Percentiles rank a stretch among this genome's conserved stretches.
phyloP scores from a whole-genome alignment of 108 stramenopile species.

The Craspedostauros australis region DNA sequence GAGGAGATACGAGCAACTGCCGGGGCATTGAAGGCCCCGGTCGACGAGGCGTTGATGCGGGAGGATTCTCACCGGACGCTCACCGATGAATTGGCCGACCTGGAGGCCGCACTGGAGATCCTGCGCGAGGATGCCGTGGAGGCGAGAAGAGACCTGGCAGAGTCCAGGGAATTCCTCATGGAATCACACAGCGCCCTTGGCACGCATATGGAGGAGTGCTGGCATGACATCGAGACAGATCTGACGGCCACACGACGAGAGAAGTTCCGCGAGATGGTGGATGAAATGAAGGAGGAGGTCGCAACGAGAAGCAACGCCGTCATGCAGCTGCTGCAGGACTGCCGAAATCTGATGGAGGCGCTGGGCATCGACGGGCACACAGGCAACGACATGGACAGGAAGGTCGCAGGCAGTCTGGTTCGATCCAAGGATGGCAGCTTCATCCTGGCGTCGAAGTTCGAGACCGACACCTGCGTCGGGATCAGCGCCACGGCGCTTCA shows the following conservation, averaged over 20 bases:
- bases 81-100: constrained; percentile 54
- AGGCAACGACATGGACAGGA: constrained; percentile 35
- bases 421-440: constrained; percentile 53
- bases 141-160: constrained; percentile 47
- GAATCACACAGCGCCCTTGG: constrained; percentile 63
- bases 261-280: constrained; percentile 53
- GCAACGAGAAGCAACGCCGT: constrained; percentile 54
- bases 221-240: constrained; percentile 59
- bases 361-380: constrained; percentile 55
- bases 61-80: constrained; percentile 32
- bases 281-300: constrained; percentile 65
- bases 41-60: constrained; percentile 39
- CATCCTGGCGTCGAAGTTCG: constrained; percentile 63
- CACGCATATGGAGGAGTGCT: constrained; percentile 37
- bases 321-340: constrained; percentile 64
- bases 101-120: constrained; percentile 51
- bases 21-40: constrained; percentile 36
- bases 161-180: constrained; percentile 37
- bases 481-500: constrained; percentile 74
- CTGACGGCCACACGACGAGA: constrained; percentile 47
- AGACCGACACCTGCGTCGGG: constrained; percentile 67
- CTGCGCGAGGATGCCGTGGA: constrained; percentile 27
- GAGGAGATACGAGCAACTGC: constrained; percentile 42
- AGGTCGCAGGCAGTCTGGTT: constrained; percentile 48
- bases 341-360: constrained; percentile 71